Base-by-base conservation (phyloP, 164 flowering plant genomes). In the Saururus chinensis region DNA sequence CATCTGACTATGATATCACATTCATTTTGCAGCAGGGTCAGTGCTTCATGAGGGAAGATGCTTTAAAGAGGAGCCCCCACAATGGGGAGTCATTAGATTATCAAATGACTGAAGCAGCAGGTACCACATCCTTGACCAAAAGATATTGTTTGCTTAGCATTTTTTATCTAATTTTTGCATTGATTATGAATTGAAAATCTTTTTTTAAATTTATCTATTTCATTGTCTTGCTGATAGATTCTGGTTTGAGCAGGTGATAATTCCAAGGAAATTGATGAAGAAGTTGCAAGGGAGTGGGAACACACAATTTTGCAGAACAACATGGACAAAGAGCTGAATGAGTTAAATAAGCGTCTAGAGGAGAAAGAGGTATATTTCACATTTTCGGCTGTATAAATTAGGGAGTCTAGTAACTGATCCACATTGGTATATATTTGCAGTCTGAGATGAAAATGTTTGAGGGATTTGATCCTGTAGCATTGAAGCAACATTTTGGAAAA, bases 401-500 rank as follows among this genome's bases (percentile, higher is more conserved):
- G 49, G 14, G 14, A 12, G 49, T 45, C 6, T 30, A 0, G 49
- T 12, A 45, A 13, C 49, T 45, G 21, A 35, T 16, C 48, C 25
- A 58, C 48, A 0, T 37, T 24, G 40, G 30, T 55, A 56, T 53
- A 25, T 66, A 59, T 60, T 12, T 75, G 70, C 95, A 93, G 99
- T 82, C 99, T 0, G 97, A 95, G 78, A 95, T 91, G 99, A 95
- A 89, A 72, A 81, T 83, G 57, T 77, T 87, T 76, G 93, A 84
- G 61, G 92, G 82, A 10, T 68, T 66, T 66, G 91, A 87, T 68
- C 77, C 93, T 0, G 65, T 67, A n/a, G 85, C 89, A 54, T 95
- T 95, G 67, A 95, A 95, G 79, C 99, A 91, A 67, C 99, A 95
- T 69, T 95, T 90, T 77, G 96, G 97, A 58, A 91, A 84, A 82